Evolutionary conservation across 768 basidiomycete genomes (phyloP).

Genomic region (Panaeolus papilionaceus): DNA sequence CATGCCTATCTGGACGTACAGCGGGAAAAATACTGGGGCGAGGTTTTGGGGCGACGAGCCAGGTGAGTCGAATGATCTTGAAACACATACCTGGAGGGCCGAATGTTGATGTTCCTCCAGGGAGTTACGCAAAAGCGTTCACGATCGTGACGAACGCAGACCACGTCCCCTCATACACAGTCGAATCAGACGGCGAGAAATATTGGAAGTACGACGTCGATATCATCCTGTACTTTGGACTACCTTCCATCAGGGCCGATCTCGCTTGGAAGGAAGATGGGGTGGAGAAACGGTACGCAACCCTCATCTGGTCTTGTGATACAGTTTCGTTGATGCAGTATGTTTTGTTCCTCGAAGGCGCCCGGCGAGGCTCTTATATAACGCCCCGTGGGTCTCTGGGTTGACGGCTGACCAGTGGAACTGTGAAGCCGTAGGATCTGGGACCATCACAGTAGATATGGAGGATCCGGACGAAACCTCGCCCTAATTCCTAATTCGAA

Average conservation of each 20-base stretch:
- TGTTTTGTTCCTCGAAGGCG: too few species aligned
- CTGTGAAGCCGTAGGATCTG: too few species aligned
- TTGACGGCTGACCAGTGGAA: too few species aligned
- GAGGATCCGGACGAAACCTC: too few species aligned
- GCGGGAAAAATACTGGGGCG: neutral
- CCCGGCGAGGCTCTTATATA: too few species aligned
- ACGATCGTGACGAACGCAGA: neutral
- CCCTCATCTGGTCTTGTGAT: too few species aligned
- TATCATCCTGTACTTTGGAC: slow-evolving; percentile 54
- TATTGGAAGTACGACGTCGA: neutral
- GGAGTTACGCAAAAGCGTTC: neutral
- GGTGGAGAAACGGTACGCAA: neutral
- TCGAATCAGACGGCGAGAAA: neutral
- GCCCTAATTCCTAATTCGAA: too few species aligned
- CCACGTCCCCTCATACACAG: neutral
- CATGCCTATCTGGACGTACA: neutral
- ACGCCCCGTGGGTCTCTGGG: too few species aligned
- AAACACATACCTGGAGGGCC: too few species aligned
- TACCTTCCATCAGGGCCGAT: slow-evolving; percentile 59
- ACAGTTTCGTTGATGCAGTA: too few species aligned
- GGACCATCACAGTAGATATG: too few species aligned
- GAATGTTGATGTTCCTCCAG: neutral
- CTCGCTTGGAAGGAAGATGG: slow-evolving; percentile 51
- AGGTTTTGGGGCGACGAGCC: neutral
- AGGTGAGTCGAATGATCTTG: neutral